Conservation (phyloP, 2,329 filamentous ascomycete species). For the Cordyceps tenuipes region DNA sequence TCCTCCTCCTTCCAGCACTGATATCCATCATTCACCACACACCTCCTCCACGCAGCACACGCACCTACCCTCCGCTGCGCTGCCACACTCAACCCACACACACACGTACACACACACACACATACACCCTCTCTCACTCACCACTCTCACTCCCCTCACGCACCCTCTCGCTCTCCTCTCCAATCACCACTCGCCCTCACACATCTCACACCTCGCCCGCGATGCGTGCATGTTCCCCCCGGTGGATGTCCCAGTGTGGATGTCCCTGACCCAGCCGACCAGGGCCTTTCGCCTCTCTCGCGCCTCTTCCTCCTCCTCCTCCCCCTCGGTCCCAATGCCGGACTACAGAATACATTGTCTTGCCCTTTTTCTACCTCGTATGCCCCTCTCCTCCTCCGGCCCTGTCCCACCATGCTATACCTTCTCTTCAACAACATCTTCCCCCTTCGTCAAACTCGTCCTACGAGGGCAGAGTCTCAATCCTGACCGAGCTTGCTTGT, state of each 20-base stretch:
- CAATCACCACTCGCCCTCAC: neutral
- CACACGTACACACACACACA: neutral
- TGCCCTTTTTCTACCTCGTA: slow-evolving; percentile 14
- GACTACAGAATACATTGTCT: slow-evolving; percentile 15
- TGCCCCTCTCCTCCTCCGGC: slow-evolving; percentile 11
- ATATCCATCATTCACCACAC: neutral
- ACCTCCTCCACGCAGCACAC: neutral
- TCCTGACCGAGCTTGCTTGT: slow-evolving; percentile 10
- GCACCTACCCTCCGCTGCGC: neutral
- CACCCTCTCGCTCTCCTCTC: neutral
- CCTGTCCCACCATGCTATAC: slow-evolving; percentile 11
- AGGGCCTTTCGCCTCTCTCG: slow-evolving; percentile 11
- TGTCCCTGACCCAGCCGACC: slow-evolving; percentile 10
- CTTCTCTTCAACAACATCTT: slow-evolving; percentile 18
- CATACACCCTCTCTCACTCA: neutral
- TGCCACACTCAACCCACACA: neutral
- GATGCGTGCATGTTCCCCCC: slow-evolving; percentile 6
- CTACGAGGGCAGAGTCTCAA: slow-evolving; percentile 24
- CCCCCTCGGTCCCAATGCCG: slow-evolving; percentile 13
- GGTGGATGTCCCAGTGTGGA: slow-evolving; percentile 7
- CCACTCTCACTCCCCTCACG: neutral
- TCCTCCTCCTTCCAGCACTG: no score
- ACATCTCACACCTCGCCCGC: slow-evolving; percentile 9
- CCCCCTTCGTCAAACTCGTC: slow-evolving; percentile 27
- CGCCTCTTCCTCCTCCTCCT: slow-evolving; percentile 7